phyloP scores from a whole-genome alignment of 2,329 filamentous ascomycete species.

The Zymoseptoria brevis region DNA sequence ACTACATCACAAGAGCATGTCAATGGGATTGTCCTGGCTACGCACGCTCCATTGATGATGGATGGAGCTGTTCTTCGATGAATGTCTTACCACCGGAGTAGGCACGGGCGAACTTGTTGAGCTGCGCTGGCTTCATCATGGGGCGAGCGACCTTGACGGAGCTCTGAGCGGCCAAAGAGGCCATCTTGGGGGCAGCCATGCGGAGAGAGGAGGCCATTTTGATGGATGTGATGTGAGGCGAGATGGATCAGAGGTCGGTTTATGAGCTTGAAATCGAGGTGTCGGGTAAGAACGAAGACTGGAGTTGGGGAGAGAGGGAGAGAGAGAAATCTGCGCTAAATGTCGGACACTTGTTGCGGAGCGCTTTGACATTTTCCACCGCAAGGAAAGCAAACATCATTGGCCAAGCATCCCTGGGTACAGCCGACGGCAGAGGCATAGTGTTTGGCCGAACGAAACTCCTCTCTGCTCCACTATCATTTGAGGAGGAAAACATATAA shows the following conservation, averaged over 20 bases:
- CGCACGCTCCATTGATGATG: slow-evolving; percentile 10
- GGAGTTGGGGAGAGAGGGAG: slow-evolving; percentile 18
- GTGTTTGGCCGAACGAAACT: slow-evolving; percentile 5
- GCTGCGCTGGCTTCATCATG: slow-evolving; percentile 42
- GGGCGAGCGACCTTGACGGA: slow-evolving; percentile 70
- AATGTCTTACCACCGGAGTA: slow-evolving; percentile 53
- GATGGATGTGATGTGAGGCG: slow-evolving; percentile 43
- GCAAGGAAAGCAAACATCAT: slow-evolving; percentile 11
- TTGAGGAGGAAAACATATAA: slow-evolving; percentile 11
- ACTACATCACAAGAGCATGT: slow-evolving; percentile 18
- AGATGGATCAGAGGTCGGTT: slow-evolving; percentile 20
- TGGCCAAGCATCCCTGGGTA: slow-evolving; percentile 14
- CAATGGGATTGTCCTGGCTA: slow-evolving; percentile 11
- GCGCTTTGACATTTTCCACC: slow-evolving; percentile 16
- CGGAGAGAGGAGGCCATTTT: slow-evolving; percentile 68
- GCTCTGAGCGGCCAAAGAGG: slow-evolving; percentile 57
- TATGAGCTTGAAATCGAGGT: slow-evolving; percentile 5
- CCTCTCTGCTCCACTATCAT: background rate
- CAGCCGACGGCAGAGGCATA: slow-evolving; percentile 7
- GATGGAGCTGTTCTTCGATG: background rate
- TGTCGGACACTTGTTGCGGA: slow-evolving; percentile 15
- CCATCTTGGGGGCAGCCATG: slow-evolving; percentile 70
- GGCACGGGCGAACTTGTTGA: slow-evolving; percentile 60
- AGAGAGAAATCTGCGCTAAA: slow-evolving; percentile 22
- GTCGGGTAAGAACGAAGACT: slow-evolving; percentile 13